Evolutionary conservation across 2,329 filamentous ascomycete genomes (phyloP).

Genomic region (Polychaeton citri): DNA sequence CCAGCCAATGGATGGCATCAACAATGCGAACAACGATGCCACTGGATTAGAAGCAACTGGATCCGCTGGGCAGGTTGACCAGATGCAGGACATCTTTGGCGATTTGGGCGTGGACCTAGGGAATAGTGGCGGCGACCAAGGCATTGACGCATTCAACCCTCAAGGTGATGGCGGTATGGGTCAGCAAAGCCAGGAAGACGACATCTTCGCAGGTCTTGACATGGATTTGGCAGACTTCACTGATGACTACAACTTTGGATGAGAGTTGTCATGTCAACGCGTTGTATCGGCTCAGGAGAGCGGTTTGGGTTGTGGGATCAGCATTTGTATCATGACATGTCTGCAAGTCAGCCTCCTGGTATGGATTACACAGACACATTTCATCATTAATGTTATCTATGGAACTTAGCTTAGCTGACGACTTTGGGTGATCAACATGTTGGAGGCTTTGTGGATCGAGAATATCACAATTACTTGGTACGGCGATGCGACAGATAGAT

Average conservation of each 20-base stretch:
- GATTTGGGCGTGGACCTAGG: conserved; percentile 19
- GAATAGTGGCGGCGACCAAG: conserved; percentile 1
- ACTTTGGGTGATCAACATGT: too few relatives aligned
- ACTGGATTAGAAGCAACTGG: conserved; percentile 8
- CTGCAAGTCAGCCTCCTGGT: too few relatives aligned
- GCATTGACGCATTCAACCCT: neutral
- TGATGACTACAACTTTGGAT: neutral
- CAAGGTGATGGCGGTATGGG: neutral
- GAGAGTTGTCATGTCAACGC: too few relatives aligned
- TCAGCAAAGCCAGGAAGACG: conserved; percentile 23
- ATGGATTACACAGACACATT: too few relatives aligned
- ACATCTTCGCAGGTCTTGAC: conserved; percentile 31
- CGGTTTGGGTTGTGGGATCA: too few relatives aligned
- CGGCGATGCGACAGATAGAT: too few relatives aligned
- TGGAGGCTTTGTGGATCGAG: too few relatives aligned
- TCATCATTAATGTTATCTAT: too few relatives aligned
- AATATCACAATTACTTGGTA: too few relatives aligned
- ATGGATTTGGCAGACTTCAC: conserved; percentile 17
- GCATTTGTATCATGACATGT: too few relatives aligned
- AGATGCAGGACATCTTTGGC: conserved; percentile 10
- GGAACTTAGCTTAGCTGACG: too few relatives aligned
- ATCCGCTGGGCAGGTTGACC: conserved; percentile 5
- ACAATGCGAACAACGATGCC: conserved; percentile 10
- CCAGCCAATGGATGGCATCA: conserved; percentile 9
- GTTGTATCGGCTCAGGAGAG: too few relatives aligned